phyloP scores from a whole-genome alignment of 2,329 filamentous ascomycete genomes.

The Botrytis elliptica region DNA sequence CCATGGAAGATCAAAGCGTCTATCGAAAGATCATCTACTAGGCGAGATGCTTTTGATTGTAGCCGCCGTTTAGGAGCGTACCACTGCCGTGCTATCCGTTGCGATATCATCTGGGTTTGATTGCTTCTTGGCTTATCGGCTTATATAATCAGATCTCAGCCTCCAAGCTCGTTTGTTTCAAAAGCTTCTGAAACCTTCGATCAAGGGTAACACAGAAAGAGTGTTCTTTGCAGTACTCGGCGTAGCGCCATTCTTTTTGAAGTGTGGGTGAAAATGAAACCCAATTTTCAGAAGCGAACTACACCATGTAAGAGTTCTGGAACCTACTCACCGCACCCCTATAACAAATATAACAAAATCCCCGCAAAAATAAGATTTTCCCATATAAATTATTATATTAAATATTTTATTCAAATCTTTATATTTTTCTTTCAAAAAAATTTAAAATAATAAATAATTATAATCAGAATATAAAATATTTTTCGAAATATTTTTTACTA shows the following conservation, averaged over 20 bases:
- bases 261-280: constrained; percentile 11
- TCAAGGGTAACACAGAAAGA: constrained; percentile 3
- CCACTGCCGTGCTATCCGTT: constrained; percentile 5
- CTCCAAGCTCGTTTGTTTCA: constrained; percentile 19
- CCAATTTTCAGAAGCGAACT: background rate
- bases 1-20: constrained; percentile 1
- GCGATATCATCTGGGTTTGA: background rate
- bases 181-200: constrained; percentile 20
- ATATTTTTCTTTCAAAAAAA: too few species aligned
- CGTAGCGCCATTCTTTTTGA: background rate
- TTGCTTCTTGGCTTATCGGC: background rate
- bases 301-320: too few species aligned
- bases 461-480: too few species aligned
- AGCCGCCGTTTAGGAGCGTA: background rate
- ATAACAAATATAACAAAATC: too few species aligned
- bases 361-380: too few species aligned
- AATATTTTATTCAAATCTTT: too few species aligned
- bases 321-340: too few species aligned
- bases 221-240: constrained; percentile 7
- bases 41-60: background rate
- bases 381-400: too few species aligned
- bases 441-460: too few species aligned
- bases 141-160: constrained; percentile 8
- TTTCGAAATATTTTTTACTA: too few species aligned
- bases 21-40: background rate